Evolutionary conservation across 305 asterid species (phyloP).

Genomic region (Salvia sclarea): DNA sequence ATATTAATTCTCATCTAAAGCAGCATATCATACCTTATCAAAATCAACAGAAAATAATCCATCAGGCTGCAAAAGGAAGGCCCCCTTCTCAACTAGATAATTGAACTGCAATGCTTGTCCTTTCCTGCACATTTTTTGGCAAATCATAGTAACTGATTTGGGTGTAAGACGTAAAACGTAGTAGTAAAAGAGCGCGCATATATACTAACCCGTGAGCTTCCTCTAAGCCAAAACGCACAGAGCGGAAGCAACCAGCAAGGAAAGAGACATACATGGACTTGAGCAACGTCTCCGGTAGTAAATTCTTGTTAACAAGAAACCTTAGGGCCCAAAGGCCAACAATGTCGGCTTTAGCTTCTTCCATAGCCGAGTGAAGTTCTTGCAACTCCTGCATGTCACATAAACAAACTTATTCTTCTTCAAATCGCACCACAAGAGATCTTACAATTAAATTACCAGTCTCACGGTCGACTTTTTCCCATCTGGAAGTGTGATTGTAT

Average conservation of each 20-base stretch:
- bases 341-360: conserved; percentile 99
- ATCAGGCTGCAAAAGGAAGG: conserved; percentile 57
- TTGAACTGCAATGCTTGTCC: conserved; percentile 97
- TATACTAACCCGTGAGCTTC: conserved; percentile 97
- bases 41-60: conserved; percentile 79
- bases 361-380: conserved; percentile 93
- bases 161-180: conserved; percentile 6
- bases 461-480: conserved; percentile 87
- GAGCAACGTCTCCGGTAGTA: conserved; percentile 63
- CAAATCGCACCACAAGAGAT: conserved; percentile 18
- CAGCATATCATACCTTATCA: conserved; percentile 64
- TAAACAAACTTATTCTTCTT: conserved; percentile 12
- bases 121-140: conserved; percentile 42
- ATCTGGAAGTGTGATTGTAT: conserved; percentile 75
- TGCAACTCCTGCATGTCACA: conserved; percentile 81
- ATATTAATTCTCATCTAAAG: no score
- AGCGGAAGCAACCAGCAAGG: conserved; percentile 95
- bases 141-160: not conserved
- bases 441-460: conserved; percentile 53
- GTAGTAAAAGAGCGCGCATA: conserved; percentile 26
- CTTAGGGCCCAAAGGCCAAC: conserved; percentile 98
- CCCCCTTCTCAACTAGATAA: conserved; percentile 78
- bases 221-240: conserved; percentile 90
- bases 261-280: conserved; percentile 93
- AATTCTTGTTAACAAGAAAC: conserved; percentile 68